Conservation (phyloP, 1,139 yeast genomes). For the Debaryomyces coudertii region DNA sequence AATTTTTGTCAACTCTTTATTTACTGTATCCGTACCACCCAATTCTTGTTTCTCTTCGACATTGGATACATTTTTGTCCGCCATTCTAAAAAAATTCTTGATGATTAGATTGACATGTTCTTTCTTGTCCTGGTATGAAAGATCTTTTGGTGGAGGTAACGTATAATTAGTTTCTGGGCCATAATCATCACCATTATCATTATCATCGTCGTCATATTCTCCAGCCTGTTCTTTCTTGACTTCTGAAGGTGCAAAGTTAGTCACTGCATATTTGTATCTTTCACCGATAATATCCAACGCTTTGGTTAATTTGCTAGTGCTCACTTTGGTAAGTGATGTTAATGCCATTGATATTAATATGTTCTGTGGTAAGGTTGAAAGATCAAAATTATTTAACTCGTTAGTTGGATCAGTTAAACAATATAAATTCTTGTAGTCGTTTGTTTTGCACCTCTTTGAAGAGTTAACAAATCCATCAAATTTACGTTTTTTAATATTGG, state of each 20-base stretch:
- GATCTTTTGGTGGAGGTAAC: conserved; percentile 59
- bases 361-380: conserved; percentile 66
- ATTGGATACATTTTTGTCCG: conserved; percentile 31
- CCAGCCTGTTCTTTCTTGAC: conserved; percentile 9
- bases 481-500: conserved; percentile 39
- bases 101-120: conserved; percentile 57
- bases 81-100: conserved; percentile 55
- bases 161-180: conserved; percentile 51
- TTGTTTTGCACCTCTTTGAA: conserved; percentile 31
- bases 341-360: conserved; percentile 67
- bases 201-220: conserved; percentile 42
- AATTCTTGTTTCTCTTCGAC: conserved; percentile 22
- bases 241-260: conserved; percentile 12
- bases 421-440: conserved; percentile 50
- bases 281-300: conserved; percentile 70
- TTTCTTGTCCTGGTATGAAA: conserved; percentile 53
- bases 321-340: conserved; percentile 60
- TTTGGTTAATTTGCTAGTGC: conserved; percentile 57
- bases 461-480: conserved; percentile 42
- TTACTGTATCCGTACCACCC: conserved; percentile 21
- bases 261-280: conserved; percentile 48
- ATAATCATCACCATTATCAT: conserved; percentile 37
- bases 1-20: conserved; percentile 49
- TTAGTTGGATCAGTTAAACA: conserved; percentile 65
- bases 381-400: conserved; percentile 67